These are phyloP conservation scores for Biancaea sappan DNA, from an alignment of 306 rosid species.

Conservation along the genomic window DNA sequence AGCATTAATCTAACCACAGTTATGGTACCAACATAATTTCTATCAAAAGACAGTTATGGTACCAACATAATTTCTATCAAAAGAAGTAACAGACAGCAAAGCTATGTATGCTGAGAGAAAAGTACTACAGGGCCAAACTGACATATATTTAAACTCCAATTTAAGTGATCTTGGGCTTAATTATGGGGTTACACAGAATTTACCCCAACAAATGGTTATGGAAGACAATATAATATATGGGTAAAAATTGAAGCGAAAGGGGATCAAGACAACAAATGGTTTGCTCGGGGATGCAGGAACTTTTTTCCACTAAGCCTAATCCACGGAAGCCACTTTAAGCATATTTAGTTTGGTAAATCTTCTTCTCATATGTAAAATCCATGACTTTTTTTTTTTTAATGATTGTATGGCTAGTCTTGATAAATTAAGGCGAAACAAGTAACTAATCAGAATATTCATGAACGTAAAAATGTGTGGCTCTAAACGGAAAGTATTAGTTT, in stretches of 20 bases:
- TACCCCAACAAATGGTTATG: background rate
- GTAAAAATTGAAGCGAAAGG: background rate
- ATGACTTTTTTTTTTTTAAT: background rate
- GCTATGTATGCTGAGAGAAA: background rate
- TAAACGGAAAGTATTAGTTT: background rate
- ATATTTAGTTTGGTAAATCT: background rate
- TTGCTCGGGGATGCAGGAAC: background rate
- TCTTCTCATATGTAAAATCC: background rate
- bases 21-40: too few species aligned
- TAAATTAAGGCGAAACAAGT: background rate
- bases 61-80: too few species aligned
- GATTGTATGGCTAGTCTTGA: background rate
- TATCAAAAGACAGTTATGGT: too few species aligned
- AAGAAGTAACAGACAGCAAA: too few species aligned
- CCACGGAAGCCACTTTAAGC: background rate
- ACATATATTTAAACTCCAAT: background rate
- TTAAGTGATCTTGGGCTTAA: background rate
- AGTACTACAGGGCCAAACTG: constrained; percentile 6
- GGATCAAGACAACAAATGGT: background rate
- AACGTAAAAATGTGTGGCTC: background rate
- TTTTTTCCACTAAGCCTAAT: background rate
- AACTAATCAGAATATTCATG: background rate
- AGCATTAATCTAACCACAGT: background rate
- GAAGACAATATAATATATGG: background rate
- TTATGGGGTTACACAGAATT: background rate